Base-by-base conservation (phyloP, 306 rosid species). In the Trichosanthes truncata region DNA sequence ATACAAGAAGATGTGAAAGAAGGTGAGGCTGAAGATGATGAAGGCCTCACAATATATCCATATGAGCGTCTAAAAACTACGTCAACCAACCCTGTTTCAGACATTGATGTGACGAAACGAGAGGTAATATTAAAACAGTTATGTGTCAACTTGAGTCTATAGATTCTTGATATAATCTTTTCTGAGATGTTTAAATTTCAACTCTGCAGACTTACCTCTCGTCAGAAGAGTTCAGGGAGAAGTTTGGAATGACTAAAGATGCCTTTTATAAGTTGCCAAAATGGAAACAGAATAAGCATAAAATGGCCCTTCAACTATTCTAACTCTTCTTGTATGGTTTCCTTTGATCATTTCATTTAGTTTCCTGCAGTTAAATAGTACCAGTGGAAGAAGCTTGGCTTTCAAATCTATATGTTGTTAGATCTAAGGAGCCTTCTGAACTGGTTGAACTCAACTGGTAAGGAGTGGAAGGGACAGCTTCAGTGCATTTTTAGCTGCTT, bases 241-340 rank as follows among this genome's bases (percentile, higher is more conserved):
- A 86, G 80, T 81, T 96, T 9, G 93, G 92, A 80, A 89, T 91
- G 99, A 74, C 80, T 5, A 96, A 87, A 84, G 89, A 63, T 9
- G 93, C 91, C 3, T 93, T 96, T 79, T 87, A 86, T 88, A 90
- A 85, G 90, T 81, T 96, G 80, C 97, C 99, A 48, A 96, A 88
- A 87, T 96, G 99, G 99, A 96, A 96, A 86, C 99, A 96, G 88
- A 96, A 93, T 92, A 96, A 96, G 91, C 88, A 90, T 66, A 96
- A 96, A 84, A 89, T 91, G 94, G 93, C 93, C 48, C 81, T 91
- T 90, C 94, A 90, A 35, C 81, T 96, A 78, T 96, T 96, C 85
- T 96, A 86, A 96, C 82, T 80, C 80, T 83, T 78, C 69, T 49
- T 76, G 33, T 13, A 21, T 31, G 35, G 33, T 77, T 80, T 78